Evolutionary conservation across 2,329 filamentous ascomycete species (phyloP).

Genomic region (Mycosphaerella sp.): DNA sequence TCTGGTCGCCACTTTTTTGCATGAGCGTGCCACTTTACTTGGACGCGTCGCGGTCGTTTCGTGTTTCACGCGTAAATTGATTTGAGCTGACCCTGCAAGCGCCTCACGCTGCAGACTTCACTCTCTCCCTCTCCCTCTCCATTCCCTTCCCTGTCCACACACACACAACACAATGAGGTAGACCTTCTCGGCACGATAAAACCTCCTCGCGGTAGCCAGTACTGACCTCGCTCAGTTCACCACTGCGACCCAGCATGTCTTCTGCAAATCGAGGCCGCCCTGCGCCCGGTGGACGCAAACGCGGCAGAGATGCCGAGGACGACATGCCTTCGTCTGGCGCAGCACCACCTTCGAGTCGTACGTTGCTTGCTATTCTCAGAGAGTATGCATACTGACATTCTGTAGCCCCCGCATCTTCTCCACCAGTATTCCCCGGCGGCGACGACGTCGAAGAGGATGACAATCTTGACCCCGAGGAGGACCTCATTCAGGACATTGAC

Average conservation of each 20-base stretch:
- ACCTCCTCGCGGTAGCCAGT: background rate
- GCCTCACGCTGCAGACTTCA: background rate
- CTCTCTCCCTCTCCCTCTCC: background rate
- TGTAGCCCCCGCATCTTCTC: constrained; percentile 53
- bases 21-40: background rate
- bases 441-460: constrained; percentile 63
- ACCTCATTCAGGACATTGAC: constrained; percentile 59
- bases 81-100: background rate
- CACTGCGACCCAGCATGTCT: constrained; percentile 56
- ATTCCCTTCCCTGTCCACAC: no score
- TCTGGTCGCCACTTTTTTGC: background rate
- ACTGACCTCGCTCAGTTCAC: constrained; percentile 2
- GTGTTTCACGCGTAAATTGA: background rate
- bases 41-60: background rate
- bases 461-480: constrained; percentile 62
- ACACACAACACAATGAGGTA: constrained; percentile 2
- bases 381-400: constrained; percentile 3
- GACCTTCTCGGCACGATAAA: background rate
- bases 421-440: constrained; percentile 60
- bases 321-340: constrained; percentile 52
- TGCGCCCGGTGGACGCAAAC: constrained; percentile 52
- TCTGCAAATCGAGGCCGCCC: constrained; percentile 72
- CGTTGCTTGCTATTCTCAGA: constrained; percentile 33
- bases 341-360: constrained; percentile 58
- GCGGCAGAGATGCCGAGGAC: constrained; percentile 59